Base-by-base conservation (phyloP, 1,284 basidiomycete genomes). In the Cryptococcus sp. region DNA sequence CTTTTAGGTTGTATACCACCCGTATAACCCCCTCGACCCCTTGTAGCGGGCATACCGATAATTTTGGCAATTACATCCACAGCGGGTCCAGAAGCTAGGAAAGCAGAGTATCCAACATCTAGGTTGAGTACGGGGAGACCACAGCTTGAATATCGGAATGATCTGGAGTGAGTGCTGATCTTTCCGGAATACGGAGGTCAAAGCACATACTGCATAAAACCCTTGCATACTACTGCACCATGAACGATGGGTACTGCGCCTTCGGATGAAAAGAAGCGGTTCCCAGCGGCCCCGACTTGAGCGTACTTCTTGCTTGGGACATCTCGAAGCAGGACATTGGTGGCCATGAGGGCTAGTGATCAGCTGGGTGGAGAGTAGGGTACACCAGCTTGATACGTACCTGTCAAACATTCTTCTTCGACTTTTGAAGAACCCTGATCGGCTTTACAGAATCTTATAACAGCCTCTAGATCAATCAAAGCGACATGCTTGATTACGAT, bases 21-120 rank as follows among this genome's bases (percentile, higher is more conserved):
- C 10, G 28, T 42, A 37, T 44, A 48, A 16, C 56, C 56, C 5
- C 54, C 57, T 5, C 56, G 45, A n/a, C 57, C 56, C 40, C 45
- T 49, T 2, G 52, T 46, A 25, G 44, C 45, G 42, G 14, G 23
- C n/a, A 3, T 19, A 28, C 47, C 43, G 22, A 73, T 55, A 47
- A 73, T 62, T 22, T 66, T 64, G 39, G 45, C 50, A n/a, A 70
- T 59, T 16, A 75, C 67, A n/a, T 72, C 64, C 34, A 69, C 53
- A 9, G 62, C 55, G 4, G 69, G 68, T 21, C 73, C 73, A 11
- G 63, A 54, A 18, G 59, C 53, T 25, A 73, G 55, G 54, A 75
- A 75, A n/a, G 72, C 72, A 5, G 70, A 72, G 59, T 64, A 73
- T 11, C 66, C 72, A 14, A 67, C 59, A 50, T 74, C 69, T 28